Evolutionary conservation across 2,329 filamentous ascomycete species (phyloP).

Genomic region (Fusarium continuum): DNA sequence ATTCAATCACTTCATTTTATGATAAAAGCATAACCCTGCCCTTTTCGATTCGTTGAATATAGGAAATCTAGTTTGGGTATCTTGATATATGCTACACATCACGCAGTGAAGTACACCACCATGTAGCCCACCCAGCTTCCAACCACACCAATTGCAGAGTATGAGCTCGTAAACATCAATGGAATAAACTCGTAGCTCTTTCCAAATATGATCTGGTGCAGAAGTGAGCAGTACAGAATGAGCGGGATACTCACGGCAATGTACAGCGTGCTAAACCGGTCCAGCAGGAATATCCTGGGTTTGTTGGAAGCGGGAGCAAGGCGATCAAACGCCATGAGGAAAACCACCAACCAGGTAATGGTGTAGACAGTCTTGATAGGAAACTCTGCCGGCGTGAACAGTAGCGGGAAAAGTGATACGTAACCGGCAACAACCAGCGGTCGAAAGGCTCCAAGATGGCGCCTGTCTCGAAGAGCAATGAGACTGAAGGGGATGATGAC

Average conservation of each 20-base stretch:
- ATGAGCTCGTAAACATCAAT: constrained; percentile 96
- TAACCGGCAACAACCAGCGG: constrained; percentile 93
- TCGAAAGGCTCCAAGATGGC: constrained; percentile 90
- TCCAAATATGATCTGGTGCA: constrained; percentile 87
- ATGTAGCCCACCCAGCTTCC: constrained; percentile 96
- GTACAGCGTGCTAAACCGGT: constrained; percentile 89
- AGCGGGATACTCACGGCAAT: constrained; percentile 89
- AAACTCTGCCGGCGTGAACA: constrained; percentile 93
- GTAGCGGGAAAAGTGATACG: constrained; percentile 91
- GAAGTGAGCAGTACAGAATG: constrained; percentile 85
- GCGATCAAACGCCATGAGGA: constrained; percentile 86
- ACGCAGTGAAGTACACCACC: constrained; percentile 83
- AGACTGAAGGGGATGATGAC: constrained; percentile 96
- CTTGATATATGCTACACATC: constrained; percentile 20
- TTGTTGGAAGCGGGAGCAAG: constrained; percentile 84
- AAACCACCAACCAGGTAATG: constrained; percentile 87
- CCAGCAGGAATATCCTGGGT: constrained; percentile 86
- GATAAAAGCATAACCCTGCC: background rate
- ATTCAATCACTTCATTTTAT: background rate
- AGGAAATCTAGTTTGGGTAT: constrained; percentile 41
- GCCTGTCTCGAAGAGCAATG: constrained; percentile 86
- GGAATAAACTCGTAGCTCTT: constrained; percentile 87
- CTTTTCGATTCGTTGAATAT: background rate
- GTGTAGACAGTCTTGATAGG: constrained; percentile 95
- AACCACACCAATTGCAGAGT: constrained; percentile 92